Base-by-base conservation (phyloP, 2,329 filamentous ascomycete species). In the Nigrospora osmanthi region DNA sequence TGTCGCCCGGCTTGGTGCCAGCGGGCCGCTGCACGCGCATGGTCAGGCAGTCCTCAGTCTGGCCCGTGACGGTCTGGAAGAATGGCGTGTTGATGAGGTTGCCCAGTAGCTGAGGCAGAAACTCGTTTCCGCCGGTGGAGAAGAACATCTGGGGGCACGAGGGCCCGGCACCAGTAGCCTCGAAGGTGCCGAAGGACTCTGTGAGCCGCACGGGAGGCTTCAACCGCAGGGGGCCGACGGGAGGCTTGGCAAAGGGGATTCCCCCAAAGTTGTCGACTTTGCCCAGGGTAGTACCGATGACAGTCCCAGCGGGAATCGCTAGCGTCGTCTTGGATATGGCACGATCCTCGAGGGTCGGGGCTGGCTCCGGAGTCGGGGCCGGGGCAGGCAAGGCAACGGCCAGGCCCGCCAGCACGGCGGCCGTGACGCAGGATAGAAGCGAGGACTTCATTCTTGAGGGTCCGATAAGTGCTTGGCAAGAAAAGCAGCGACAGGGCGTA, bases 111-210 rank as follows among this genome's bases (percentile, higher is more conserved):
- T 37, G 37, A 6, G 36, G 38, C 30, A 70, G 66, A 0, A 55
- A 50, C 3, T 44, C 48, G 37, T 60, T 53, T 11, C 60, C 55
- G 11, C 57, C 49, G 0, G 58, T 61, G 11, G 77, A 78, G 51
- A 83, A 70, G 50, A 76, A 71, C 66, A 89, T 83, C 57, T 90
- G 86, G 1, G 87, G 86, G 53, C 87, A 93, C 10, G 83, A 73
- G 10, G 71, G 73, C 0, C 82, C 73, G 15, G 62, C 54, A 0
- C 72, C 73, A 0, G 76, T 81, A 0, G 81, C 83, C 35, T 80
- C 71, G 34, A 85, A 69, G 0, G 70, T 81, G 1, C 83, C 85
- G 1, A 87, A 62, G 1, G 71, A 54, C 32, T 68, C 63, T 7
- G 71, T 78, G 14, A 87, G 65, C 9, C 74, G 69, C 56, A 80